Base-by-base conservation (phyloP, 257 asterid species). In the Anisodus tanguticus region DNA sequence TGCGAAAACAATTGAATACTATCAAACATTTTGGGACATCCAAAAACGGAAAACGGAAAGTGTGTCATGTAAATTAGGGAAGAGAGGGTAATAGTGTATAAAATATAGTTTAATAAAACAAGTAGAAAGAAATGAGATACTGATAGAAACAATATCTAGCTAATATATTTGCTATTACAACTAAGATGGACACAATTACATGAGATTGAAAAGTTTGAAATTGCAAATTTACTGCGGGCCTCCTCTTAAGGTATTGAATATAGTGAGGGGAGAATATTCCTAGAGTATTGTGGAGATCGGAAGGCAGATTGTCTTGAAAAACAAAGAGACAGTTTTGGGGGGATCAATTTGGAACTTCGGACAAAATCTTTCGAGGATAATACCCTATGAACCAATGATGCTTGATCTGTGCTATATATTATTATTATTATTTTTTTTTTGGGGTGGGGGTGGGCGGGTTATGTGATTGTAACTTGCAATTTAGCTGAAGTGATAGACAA, bases 101-200 rank as follows among this genome's bases (percentile, higher is more conserved):
- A 45, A 13, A n/a, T 72, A 19, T 72, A 16, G 59, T 9, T 47
- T 45, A 26, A 19, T 19, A 45, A 47, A 47, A 19, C 59, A 19
- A 41, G 4, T 43, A 70, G 26, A 70, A 43, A 70, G 59, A 72
- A 47, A 19, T 47, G 31, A 19, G 59, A 72, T 72, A 19, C 59
- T 4, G 41, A 72, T 72, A 9, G 10, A 72, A 45, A 45, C 37
- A 2, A 45, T 72, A 47, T 45, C 41, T 47, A 47, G 59, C 59
- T 72, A 69, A 45, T 45, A 72, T 10, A 47, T 47, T 72, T 72
- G n/a, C 37, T 72, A 3, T 45, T 47, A 47, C 41, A 72, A 72
- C 58, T 72, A 47, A 72, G 37, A 72, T 47, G 80, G 62, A 74
- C 81, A 74, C 81, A 74, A 74, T 12, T 3, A 19, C 13, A 9